These are phyloP conservation scores for Pharnaceum exiguum DNA, from an alignment of 148 eudicot genomes.

Conservation along the genomic window DNA sequence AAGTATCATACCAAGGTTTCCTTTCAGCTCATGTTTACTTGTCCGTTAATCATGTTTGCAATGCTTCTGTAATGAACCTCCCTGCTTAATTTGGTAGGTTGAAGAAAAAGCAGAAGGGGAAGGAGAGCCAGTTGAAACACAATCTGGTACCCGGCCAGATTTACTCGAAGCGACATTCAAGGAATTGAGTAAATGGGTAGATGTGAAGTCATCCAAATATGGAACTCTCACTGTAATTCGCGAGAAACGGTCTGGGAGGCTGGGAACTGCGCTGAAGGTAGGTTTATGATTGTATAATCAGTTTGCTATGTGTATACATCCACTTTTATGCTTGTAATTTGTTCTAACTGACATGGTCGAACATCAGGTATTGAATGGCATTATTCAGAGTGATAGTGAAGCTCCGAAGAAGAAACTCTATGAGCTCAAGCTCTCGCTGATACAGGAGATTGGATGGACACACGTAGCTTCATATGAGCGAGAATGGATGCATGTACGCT, in stretches of 20 bases:
- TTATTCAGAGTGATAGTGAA: slow-evolving; percentile 61
- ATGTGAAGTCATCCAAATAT: slow-evolving; percentile 66
- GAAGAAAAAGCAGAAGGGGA: slow-evolving; percentile 31
- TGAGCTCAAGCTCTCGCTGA: slow-evolving; percentile 68
- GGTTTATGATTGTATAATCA: neutral
- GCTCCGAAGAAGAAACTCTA: slow-evolving; percentile 77
- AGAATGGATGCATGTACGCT: slow-evolving; percentile 83
- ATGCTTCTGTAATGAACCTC: slow-evolving; percentile 5
- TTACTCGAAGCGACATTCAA: slow-evolving; percentile 73
- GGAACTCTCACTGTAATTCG: slow-evolving; percentile 63
- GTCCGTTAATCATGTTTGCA: too few relatives aligned
- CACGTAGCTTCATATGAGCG: slow-evolving; percentile 72
- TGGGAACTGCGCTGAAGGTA: slow-evolving; percentile 94
- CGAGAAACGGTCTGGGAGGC: slow-evolving; percentile 64
- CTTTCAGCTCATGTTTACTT: too few relatives aligned
- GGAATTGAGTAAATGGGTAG: slow-evolving; percentile 89
- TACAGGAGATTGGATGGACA: slow-evolving; percentile 75
- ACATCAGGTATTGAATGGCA: slow-evolving; percentile 60
- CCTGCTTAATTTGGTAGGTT: slow-evolving; percentile 35
- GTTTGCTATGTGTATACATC: neutral
- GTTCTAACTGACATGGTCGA: neutral
- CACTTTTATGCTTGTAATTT: neutral
- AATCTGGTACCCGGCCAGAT: slow-evolving; percentile 28
- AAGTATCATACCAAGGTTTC: too few relatives aligned
- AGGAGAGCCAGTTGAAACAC: slow-evolving; percentile 32